These are phyloP conservation scores for Coemansia sp. DNA, from an alignment of 192 early-diverging fungal species.

Conservation along the genomic window DNA sequence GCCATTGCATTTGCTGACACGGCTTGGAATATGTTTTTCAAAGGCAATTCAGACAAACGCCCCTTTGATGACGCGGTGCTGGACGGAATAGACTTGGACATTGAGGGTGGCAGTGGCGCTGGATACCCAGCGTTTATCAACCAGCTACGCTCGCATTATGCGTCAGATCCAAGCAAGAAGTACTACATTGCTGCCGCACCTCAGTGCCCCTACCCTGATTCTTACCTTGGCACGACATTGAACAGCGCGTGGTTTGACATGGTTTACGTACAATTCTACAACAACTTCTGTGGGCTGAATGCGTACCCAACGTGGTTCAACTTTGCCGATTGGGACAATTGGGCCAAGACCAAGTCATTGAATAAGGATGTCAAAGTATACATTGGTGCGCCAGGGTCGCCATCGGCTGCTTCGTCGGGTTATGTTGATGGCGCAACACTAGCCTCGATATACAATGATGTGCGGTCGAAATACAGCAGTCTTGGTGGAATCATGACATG, in stretches of 20 bases:
- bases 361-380: slow-evolving; percentile 61
- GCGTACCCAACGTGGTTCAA: slow-evolving; percentile 55
- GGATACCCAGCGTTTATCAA: slow-evolving; percentile 57
- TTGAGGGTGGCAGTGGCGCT: slow-evolving; percentile 50
- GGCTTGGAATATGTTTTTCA: slow-evolving; percentile 63
- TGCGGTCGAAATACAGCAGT: slow-evolving; percentile 48
- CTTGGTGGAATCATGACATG: slow-evolving; percentile 78
- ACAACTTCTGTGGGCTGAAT: slow-evolving; percentile 65
- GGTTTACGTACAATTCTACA: slow-evolving; percentile 70
- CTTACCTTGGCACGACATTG: slow-evolving; percentile 55
- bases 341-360: slow-evolving; percentile 59
- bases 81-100: slow-evolving; percentile 52
- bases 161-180: slow-evolving; percentile 42
- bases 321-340: slow-evolving; percentile 64
- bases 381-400: slow-evolving; percentile 59
- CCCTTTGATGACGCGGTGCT: slow-evolving; percentile 55
- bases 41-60: slow-evolving; percentile 55
- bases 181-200: slow-evolving; percentile 65
- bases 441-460: slow-evolving; percentile 42
- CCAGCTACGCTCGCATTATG: slow-evolving; percentile 54
- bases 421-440: slow-evolving; percentile 51
- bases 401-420: slow-evolving; percentile 55
- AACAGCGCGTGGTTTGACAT: slow-evolving; percentile 64
- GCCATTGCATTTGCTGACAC: slow-evolving; percentile 57
- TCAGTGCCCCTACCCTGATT: slow-evolving; percentile 63